Evolutionary conservation across 148 eudicot genomes (phyloP), one percentile per base, ranked within the genome.

Genomic region (Polygonum maritimum): DNA sequence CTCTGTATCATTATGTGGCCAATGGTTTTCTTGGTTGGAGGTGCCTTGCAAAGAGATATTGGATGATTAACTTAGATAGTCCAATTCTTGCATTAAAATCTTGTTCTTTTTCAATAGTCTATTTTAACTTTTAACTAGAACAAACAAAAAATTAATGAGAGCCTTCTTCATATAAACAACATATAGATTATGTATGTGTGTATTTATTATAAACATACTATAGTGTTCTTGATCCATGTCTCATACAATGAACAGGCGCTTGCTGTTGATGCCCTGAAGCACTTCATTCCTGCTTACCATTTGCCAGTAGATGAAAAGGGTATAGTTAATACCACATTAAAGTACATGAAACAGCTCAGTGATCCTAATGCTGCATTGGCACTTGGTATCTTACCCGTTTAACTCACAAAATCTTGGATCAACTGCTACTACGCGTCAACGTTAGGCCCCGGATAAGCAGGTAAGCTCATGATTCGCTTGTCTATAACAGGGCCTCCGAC

Each of bases 341-440:
- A 86, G 80, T 90, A 87, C 86, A 78, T 88, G 75, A 85, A 85
- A 54, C 96, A 90, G 79, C 84, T 92, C 82, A 88, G 77, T 77
- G 98, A 92, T 87, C 82, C 89, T 60, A 94, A 92, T 89, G 91
- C 86, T 54, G 98, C 97, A 67, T 86, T 94, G 78, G 97, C 96
- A 75, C 84, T 94, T 40, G 93, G 98, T 82, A 83, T 86, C 77
- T 84, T 92, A 84, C 96, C 97, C 38, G 79, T 58, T 76, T 84
- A 87, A 78, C 31, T 44, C 47, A 44, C 18, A 49, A 49, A 54
- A 54, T 54, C 26, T 54, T 5, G 16, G 6, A 21, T 54, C 60
- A 19, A 7, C 11, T 62, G 69, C 21, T 14, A 15, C 71, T 67
- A 91, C 49, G 85, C 86, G 82, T 86, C 93, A 71, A 63, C 36